Evolutionary conservation across 1,284 basidiomycete genomes (phyloP).

Genomic region (Microbotryum intermedium): DNA sequence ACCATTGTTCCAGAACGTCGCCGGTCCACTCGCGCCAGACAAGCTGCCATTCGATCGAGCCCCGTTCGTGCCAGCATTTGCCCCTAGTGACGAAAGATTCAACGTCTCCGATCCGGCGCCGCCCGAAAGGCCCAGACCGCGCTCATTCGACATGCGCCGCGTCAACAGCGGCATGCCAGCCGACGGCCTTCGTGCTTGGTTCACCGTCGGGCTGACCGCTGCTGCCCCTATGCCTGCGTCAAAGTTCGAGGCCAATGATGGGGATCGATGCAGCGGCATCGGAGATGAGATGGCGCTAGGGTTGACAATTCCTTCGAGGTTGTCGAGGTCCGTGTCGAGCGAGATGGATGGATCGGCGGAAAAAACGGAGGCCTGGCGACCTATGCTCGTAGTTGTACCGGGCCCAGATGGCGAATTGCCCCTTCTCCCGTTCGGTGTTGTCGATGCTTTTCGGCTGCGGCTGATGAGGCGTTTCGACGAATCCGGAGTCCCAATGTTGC

Average conservation of each 20-base stretch:
- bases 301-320: conserved; percentile 78
- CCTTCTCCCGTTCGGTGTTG: conserved; percentile 1
- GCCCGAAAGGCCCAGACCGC: neutral
- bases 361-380: conserved; percentile 5
- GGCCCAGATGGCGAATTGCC: neutral
- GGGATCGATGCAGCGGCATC: too few relatives aligned
- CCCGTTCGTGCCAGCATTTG: too few relatives aligned
- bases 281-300: conserved; percentile 32
- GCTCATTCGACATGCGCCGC: neutral
- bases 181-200: neutral
- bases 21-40: too few relatives aligned
- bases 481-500: neutral
- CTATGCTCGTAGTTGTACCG: neutral
- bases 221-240: conserved; percentile 1
- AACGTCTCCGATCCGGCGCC: neutral
- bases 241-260: too few relatives aligned
- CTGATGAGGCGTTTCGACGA: neutral
- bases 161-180: conserved; percentile 1
- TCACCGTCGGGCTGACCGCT: conserved; percentile 29
- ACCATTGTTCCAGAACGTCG: too few relatives aligned
- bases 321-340: conserved; percentile 67
- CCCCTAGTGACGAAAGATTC: too few relatives aligned
- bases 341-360: conserved; percentile 37
- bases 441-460: conserved; percentile 8
- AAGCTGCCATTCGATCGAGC: too few relatives aligned